Base-by-base conservation (phyloP, 331 rosid genomes). In the Malus hybrid region DNA sequence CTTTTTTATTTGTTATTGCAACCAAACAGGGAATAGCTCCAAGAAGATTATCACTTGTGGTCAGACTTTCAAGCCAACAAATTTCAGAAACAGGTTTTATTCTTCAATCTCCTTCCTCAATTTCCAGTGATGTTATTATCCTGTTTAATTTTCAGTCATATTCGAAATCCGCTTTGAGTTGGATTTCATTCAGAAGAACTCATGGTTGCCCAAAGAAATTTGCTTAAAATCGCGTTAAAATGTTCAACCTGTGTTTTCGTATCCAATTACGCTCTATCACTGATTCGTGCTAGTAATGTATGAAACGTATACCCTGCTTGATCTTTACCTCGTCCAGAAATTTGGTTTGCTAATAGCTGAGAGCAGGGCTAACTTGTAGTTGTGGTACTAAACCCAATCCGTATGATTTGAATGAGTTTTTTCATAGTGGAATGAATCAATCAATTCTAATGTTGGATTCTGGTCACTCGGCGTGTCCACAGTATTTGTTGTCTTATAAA, bases 41-140 rank as follows among this genome's bases (percentile, higher is more conserved):
- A 5, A 61, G 74, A 42, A 71, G 76, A 16, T 52, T 6, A 68
- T 71, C 55, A 68, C 44, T 68, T 73, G 50, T 75, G 48, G 74
- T 26, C 78, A 72, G 79, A 72, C 28, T 84, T 71, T 70, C 87
- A 69, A 73, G 70, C 71, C 75, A 71, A 61, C 77, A 80, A 77
- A 44, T 78, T 19, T 33, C 76, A 29, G 36, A 57, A 29, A 13
- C 88, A 87, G 96, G 94, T 89, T 78, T 81, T 68, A 68, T 63
- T 68, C 84, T 70, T 78, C 39, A 61, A 28, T 46, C 71, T 72
- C 39, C 36, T 46, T 42, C 13, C 77, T 77, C n/a, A 4, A 50
- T 39, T 16, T 3, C 55, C 39, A 2, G n/a, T 53, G 52, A 24
- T 8, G 34, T 16, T 48, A 32, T n/a, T 12, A 48, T 60, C 42